These are phyloP conservation scores for Saccharomyces eubayanus DNA, from an alignment of 805 yeast genomes.

Conservation along the genomic window DNA sequence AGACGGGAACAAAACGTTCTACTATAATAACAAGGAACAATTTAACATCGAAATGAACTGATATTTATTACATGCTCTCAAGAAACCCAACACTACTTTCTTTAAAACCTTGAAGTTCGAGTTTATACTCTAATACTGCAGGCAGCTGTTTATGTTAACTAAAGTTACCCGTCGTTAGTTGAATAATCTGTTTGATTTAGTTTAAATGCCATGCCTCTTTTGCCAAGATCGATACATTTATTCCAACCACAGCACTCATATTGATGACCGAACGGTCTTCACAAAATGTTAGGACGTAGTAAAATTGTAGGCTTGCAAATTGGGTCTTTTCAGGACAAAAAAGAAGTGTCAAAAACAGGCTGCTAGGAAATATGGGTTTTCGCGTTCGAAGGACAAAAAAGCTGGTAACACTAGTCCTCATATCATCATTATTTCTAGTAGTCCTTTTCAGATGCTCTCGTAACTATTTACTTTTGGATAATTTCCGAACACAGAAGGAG, in stretches of 20 bases:
- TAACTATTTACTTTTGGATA: neutral
- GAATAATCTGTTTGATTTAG: neutral
- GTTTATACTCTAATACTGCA: too few species aligned
- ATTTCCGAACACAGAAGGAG: neutral
- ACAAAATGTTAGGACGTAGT: neutral
- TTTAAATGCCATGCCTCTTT: neutral
- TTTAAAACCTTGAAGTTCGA: too few species aligned
- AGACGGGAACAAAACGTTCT: too few species aligned
- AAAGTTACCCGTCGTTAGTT: neutral
- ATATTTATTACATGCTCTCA: too few species aligned
- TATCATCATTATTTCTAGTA: neutral
- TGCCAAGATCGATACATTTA: neutral
- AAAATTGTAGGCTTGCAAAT: neutral
- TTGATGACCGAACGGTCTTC: too few species aligned
- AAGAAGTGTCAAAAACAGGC: neutral
- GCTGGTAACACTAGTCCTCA: neutral
- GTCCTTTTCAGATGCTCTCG: neutral
- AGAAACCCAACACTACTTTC: too few species aligned
- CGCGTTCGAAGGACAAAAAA: neutral
- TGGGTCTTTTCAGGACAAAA: neutral
- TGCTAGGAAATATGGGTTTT: neutral
- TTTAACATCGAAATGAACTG: too few species aligned
- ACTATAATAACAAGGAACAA: too few species aligned
- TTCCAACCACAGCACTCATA: too few species aligned
- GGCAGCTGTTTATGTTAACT: too few species aligned